Percentiles rank a stretch among this genome's conserved stretches.
phyloP scores from a whole-genome alignment of 2,329 filamentous ascomycete genomes.

The Ustilaginoidea virens region DNA sequence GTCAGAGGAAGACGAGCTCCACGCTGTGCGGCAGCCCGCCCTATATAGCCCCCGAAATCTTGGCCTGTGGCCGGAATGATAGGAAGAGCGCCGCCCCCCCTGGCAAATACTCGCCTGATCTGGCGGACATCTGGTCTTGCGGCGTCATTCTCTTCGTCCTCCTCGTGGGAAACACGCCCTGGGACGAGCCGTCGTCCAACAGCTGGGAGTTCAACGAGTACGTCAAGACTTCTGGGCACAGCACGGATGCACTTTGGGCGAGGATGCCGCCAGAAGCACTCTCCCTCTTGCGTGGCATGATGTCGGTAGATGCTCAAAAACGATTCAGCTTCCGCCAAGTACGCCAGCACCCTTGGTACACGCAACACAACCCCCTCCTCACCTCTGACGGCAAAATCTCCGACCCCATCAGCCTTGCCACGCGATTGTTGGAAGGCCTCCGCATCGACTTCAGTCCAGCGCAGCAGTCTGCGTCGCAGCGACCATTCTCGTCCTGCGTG shows the following conservation, averaged over 20 bases:
- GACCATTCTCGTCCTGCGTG: constrained; percentile 10
- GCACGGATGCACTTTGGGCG: constrained; percentile 73
- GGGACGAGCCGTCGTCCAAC: constrained; percentile 76
- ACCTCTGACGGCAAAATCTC: constrained; percentile 56
- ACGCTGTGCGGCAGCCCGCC: constrained; percentile 93
- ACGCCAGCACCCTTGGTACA: constrained; percentile 90
- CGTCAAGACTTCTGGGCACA: constrained; percentile 60
- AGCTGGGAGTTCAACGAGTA: constrained; percentile 93
- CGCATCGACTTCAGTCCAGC: constrained; percentile 78
- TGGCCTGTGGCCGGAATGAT: constrained; percentile 33
- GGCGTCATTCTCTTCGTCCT: constrained; percentile 96
- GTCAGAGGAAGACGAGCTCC: constrained; percentile 63
- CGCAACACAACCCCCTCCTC: constrained; percentile 63
- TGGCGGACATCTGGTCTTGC: constrained; percentile 92
- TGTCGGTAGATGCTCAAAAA: constrained; percentile 58
- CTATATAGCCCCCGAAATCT: constrained; percentile 92
- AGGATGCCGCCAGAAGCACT: constrained; percentile 58
- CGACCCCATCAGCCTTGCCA: constrained; percentile 76
- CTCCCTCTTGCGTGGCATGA: constrained; percentile 83
- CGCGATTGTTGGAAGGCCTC: constrained; percentile 82
- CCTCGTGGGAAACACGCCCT: constrained; percentile 89
- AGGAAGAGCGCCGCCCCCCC: constrained; percentile 33
- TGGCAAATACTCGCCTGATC: constrained; percentile 56
- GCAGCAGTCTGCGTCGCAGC: constrained; percentile 38
- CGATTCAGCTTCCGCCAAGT: constrained; percentile 81